Conservation (phyloP, 176 grass and related monocot species). For the Pontederia crassipes region DNA sequence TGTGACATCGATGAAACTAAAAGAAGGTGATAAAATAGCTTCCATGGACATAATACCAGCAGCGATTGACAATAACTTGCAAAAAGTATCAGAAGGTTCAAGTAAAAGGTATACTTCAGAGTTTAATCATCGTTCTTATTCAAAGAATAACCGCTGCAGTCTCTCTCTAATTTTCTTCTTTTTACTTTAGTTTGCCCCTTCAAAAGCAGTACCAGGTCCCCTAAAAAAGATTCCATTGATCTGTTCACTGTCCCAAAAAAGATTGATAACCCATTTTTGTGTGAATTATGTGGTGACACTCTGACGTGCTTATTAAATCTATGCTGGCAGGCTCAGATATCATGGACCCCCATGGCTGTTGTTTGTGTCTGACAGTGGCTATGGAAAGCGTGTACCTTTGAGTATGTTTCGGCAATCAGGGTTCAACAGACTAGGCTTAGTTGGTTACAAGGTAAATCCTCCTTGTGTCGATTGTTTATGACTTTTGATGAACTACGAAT, state of each 20-base stretch:
- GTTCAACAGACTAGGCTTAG: constrained; percentile 57
- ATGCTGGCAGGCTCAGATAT: constrained; percentile 32
- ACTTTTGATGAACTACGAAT: not conserved
- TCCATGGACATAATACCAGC: constrained; percentile 83
- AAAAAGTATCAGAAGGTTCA: constrained; percentile 26
- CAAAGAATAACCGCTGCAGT: no score
- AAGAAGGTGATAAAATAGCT: constrained; percentile 73
- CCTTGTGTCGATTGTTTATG: not conserved
- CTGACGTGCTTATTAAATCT: not conserved
- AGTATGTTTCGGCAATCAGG: constrained; percentile 43
- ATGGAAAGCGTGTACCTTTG: constrained; percentile 75
- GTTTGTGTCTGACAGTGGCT: constrained; percentile 79
- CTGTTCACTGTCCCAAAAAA: no score
- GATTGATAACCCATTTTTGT: no score
- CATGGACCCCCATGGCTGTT: constrained; percentile 76
- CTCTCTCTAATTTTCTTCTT: no score
- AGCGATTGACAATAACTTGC: constrained; percentile 49
- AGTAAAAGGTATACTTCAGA: constrained; percentile 30
- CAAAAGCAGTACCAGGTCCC: no score
- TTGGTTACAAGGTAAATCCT: constrained; percentile 69
- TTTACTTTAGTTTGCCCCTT: no score
- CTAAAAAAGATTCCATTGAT: no score
- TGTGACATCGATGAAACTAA: constrained; percentile 65
- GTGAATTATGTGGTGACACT: not conserved
- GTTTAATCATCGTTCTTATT: no score